phyloP scores from a whole-genome alignment of 192 early-diverging fungal genomes.

The Fimicolochytrium jonesii region DNA sequence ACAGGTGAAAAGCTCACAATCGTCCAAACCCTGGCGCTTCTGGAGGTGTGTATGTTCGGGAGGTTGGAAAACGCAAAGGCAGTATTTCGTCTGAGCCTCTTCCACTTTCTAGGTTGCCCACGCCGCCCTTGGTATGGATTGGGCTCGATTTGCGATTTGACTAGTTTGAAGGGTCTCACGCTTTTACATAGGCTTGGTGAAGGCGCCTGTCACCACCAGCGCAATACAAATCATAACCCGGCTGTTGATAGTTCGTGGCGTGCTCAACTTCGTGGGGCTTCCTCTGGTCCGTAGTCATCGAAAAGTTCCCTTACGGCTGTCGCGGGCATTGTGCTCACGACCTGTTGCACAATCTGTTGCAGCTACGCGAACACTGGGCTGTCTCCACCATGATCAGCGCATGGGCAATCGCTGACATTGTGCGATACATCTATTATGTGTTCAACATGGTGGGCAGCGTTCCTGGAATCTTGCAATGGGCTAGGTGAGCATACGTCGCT shows the following conservation, averaged over 20 bases:
- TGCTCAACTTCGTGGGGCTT: slow-evolving; percentile 56
- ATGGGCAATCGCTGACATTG: slow-evolving; percentile 87
- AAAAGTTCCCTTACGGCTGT: too few species aligned
- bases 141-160: neutral
- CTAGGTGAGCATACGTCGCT: too few species aligned
- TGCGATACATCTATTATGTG: slow-evolving; percentile 90
- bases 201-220: slow-evolving; percentile 74
- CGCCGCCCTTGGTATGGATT: slow-evolving; percentile 4
- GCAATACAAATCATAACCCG: slow-evolving; percentile 84
- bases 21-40: slow-evolving; percentile 78
- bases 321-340: too few species aligned
- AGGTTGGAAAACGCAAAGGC: neutral
- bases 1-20: slow-evolving; percentile 59
- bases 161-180: neutral
- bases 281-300: too few species aligned
- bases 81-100: neutral
- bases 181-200: slow-evolving; percentile 79
- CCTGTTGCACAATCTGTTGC: too few species aligned
- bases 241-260: slow-evolving; percentile 78
- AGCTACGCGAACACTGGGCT: slow-evolving; percentile 62
- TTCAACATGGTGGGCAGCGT: slow-evolving; percentile 63
- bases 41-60: slow-evolving; percentile 61
- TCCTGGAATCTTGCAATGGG: slow-evolving; percentile 58
- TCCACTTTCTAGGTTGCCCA: neutral
- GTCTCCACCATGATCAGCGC: slow-evolving; percentile 82